Base-by-base conservation (phyloP, 169 alveolate species). In the Amoebophrya sp. region DNA sequence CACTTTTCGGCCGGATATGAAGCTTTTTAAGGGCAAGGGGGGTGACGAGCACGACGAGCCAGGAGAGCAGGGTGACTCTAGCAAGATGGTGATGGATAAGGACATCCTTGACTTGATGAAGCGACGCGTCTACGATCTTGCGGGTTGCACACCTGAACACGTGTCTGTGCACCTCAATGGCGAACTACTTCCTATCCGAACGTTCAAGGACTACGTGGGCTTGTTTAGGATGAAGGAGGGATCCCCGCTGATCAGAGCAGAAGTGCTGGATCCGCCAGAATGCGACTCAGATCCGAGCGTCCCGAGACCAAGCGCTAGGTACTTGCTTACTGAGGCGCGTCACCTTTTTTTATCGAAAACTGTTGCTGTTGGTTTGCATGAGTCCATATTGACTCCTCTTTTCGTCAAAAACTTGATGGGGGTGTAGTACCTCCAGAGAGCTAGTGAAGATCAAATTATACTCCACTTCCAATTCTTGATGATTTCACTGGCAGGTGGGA, bases 111-210 rank as follows among this genome's bases (percentile, higher is more conserved):
- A 97, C 41, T 94, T 99, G 92, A 93, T 99, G 93, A 94, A 95
- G 91, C 98, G 98, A 94, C 96, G 99, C 92, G 99, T 98, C 41
- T 98, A 98, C 95, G 99, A 99, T 94, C 94, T 99, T 94, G 99
- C 99, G 36, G 99, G 99, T 18, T 96, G 98, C 0, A 65, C 83
- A 1, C 83, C 83, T 0, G 95, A 98, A 40, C 98, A 95, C 89
- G 94, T 92, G 41, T 98, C 98, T 10, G 99, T 99, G 0, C 97
- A 94, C 93, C 95, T 98, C 92, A 98, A 99, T 94, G 98, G 98
- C 41, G 96, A 33, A 65, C 91, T 90, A 89, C 93, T 98, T 41
- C 96, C 97, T n/a, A 94, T 99, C 38, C 97, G 96, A 90, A 97
- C 96, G 90, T 99, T 99, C 94, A 95, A 95, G 94, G 95, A 96